Evolutionary conservation across 305 asterid genomes (phyloP), one percentile per base, ranked within the genome.

Genomic region (Withania somnifera): DNA sequence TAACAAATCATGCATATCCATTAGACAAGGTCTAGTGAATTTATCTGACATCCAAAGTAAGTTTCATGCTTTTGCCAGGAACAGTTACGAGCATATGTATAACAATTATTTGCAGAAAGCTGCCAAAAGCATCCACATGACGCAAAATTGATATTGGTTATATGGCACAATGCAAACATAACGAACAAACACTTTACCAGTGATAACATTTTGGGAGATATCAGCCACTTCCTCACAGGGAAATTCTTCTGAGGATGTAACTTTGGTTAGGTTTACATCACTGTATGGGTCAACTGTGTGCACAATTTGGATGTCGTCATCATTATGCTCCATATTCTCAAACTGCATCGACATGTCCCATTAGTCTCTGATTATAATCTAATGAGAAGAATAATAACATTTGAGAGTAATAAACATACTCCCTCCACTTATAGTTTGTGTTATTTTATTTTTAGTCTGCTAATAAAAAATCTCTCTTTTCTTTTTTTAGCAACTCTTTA

Each of bases 341-440:
- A 82, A 89, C 94, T 93, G 92, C 90, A 85, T 67, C 82, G 32
- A 17, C 81, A 75, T 67, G 52, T 60, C 24, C 24, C 60, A 6
- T 67, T 73, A 78, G 50, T 66, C 19, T 15, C 19, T 15, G 61
- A 42, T 56, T 6, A 24, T 57, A 26, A 17, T 61, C 47, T 64
- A 20, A 42, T 3, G 36, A 13, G 14, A 47, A 56, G 28, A 61
- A 60, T 9, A 42, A 40, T 61, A 60, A 60, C 5, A 28, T 4
- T 4, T 17, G 2, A 6, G 30, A 64, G 50, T 11, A 45, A 56
- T 6, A 40, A 9, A 73, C 5, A n/a, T n/a, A n/a, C n/a, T n/a
- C n/a, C n/a, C n/a, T n/a, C n/a, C n/a, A n/a, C n/a, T n/a, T n/a
- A n/a, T n/a, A n/a, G n/a, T n/a, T n/a, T n/a, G n/a, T n/a, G n/a